Percentiles rank a stretch among this genome's conserved stretches.
Evolutionary conservation across 1,284 basidiomycete species (phyloP).

Genomic region (Papiliotrema terrestris): DNA sequence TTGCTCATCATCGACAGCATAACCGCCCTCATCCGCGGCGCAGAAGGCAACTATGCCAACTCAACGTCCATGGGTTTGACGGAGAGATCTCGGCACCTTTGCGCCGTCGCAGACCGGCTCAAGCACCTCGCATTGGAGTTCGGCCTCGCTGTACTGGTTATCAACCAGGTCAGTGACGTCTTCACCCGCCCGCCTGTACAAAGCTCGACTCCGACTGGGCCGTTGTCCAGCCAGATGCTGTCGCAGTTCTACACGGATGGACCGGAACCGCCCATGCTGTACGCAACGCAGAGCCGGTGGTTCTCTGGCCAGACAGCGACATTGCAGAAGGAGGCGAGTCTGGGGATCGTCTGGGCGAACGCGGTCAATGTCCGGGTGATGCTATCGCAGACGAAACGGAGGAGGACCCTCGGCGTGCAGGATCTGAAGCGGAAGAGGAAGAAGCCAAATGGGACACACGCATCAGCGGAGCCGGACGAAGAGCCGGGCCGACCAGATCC

Average conservation of each 20-base stretch:
- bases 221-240: not conserved
- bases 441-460: not conserved
- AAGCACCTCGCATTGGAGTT: conserved; percentile 64
- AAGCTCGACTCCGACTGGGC: not conserved
- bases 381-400: conserved; percentile 69
- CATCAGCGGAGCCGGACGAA: not conserved
- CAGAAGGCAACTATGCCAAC: conserved; percentile 17
- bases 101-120: conserved; percentile 62
- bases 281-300: conserved; percentile 69
- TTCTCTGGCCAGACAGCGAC: conserved; percentile 62
- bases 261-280: conserved; percentile 51
- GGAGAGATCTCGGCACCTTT: conserved; percentile 65
- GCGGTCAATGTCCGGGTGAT: conserved; percentile 78
- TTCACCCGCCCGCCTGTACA: conserved; percentile 46
- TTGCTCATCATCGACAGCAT: conserved; percentile 77
- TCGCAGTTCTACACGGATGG: conserved; percentile 17
- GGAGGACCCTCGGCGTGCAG: conserved; percentile 55
- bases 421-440: conserved; percentile 14
- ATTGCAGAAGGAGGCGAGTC: conserved; percentile 67
- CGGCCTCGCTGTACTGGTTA: conserved; percentile 68
- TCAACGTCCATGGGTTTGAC: conserved; percentile 54
- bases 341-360: conserved; percentile 89
- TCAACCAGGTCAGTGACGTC: conserved; percentile 82
- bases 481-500: conserved; percentile 4
- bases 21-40: conserved; percentile 68